Percentiles rank a stretch among this genome's conserved stretches.
phyloP scores from a whole-genome alignment of 2,329 filamentous ascomycete species.

The Phaeosphaeriaceae sp. region DNA sequence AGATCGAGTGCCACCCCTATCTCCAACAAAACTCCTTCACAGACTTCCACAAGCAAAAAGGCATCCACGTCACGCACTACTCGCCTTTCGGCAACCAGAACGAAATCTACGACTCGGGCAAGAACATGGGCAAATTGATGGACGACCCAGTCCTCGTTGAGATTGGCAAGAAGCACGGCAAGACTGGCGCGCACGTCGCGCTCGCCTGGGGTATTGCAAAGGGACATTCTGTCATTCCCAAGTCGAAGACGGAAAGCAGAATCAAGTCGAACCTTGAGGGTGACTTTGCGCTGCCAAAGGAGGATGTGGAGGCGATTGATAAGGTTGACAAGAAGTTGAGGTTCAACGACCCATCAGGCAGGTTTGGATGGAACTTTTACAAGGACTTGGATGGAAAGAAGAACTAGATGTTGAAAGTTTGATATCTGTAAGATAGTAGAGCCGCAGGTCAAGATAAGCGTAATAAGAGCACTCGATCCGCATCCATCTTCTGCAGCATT shows the following conservation, averaged over 20 bases:
- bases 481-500: no score
- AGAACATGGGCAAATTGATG: slow-evolving; percentile 48
- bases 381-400: slow-evolving; percentile 62
- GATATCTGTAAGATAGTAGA: neutral
- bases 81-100: slow-evolving; percentile 46
- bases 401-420: slow-evolving; percentile 6
- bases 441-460: neutral
- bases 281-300: slow-evolving; percentile 73
- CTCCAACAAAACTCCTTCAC: slow-evolving; percentile 37
- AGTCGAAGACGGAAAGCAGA: slow-evolving; percentile 39
- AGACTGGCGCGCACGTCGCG: slow-evolving; percentile 82
- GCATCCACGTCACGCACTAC: slow-evolving; percentile 44
- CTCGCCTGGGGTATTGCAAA: slow-evolving; percentile 85
- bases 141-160: slow-evolving; percentile 67
- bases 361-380: slow-evolving; percentile 67
- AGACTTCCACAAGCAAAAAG: slow-evolving; percentile 34
- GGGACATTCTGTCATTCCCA: slow-evolving; percentile 44
- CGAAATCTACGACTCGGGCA: slow-evolving; percentile 39
- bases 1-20: slow-evolving; percentile 42
- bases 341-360: slow-evolving; percentile 65
- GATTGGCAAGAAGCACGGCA: slow-evolving; percentile 70
- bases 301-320: slow-evolving; percentile 71
- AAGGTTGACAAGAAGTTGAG: slow-evolving; percentile 66
- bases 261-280: slow-evolving; percentile 54
- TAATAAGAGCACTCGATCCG: no score